Evolutionary conservation across 2,329 filamentous ascomycete species (phyloP), one percentile per base, ranked within the genome.

Genomic region (Sporothrix variecibatus): DNA sequence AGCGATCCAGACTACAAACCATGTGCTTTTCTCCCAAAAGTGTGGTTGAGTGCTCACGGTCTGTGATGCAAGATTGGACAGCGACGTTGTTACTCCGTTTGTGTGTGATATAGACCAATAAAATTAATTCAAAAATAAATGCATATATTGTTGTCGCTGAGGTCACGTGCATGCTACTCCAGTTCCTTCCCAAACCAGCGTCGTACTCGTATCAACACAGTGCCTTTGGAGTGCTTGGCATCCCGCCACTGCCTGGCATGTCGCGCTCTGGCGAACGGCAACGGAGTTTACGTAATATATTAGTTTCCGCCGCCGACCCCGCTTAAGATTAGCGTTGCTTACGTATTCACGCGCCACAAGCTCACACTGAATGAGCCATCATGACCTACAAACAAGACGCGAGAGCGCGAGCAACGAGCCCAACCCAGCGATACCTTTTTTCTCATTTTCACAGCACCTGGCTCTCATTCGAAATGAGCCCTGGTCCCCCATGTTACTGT

Each of bases 221-320:
- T 65, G 62, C 65, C 51, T n/a, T 7, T 56, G n/a, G 43, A 17
- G n/a, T 11, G 38, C 34, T 43, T 65, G n/a, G 38, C 34, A 23
- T 43, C 62, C 62, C 12, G 62, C 62, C 62, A 65, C 62, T 15
- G 62, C 23, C 62, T 46, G 62, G 62, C 11, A 46, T 15, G 34
- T 15, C 23, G 23, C 38, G n/a, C 34, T 8, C 2, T 20, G 38
- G 15, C 9, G 6, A 46, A 1, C 26, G 28, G 46, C 46, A 23
- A 12, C 28, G 20, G 31, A 56, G 34, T 31, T 72, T 72, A 72
- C 71, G 58, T 72, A 72, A 72, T 53, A 49, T 65, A 65, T 65
- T 72, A 65, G 43, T 65, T 12, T 64, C 9, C 56, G 26, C 28
- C 28, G n/a, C 15, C 15, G 26, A 43, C 56, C 56, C 70, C 70